Conservation (phyloP, 352 stramenopile species). For the Nannochloropsis limnetica region DNA sequence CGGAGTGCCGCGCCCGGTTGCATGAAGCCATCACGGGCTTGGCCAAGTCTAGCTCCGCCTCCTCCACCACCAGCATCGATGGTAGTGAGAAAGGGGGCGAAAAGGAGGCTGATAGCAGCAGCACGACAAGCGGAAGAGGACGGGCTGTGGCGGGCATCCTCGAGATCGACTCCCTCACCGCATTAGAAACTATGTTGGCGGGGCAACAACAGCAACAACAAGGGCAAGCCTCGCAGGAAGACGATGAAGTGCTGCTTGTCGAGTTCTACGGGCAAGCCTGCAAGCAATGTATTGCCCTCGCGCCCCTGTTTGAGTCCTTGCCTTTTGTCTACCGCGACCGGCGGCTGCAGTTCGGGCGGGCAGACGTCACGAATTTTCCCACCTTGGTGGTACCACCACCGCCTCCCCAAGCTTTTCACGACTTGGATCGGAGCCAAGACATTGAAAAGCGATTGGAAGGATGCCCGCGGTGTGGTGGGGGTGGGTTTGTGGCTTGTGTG, state of each 20-base stretch:
- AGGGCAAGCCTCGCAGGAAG: not conserved
- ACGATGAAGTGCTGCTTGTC: conserved; percentile 12
- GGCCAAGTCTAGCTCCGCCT: not conserved
- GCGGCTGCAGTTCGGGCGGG: conserved; percentile 11
- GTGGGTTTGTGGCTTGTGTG: not conserved
- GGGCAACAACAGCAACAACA: not conserved
- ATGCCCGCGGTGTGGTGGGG: not conserved
- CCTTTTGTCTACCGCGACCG: conserved; percentile 6
- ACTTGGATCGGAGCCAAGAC: conserved; percentile 23
- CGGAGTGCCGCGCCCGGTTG: conserved; percentile 11
- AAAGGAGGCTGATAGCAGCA: not conserved
- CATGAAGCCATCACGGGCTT: not conserved
- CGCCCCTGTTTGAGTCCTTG: conserved; percentile 19
- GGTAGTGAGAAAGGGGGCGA: not conserved
- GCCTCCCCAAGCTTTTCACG: not conserved
- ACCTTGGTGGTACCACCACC: conserved; percentile 15
- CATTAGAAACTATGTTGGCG: not conserved
- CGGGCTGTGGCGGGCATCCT: not conserved
- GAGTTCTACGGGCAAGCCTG: not conserved
- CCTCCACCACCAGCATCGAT: not conserved
- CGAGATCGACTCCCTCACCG: not conserved
- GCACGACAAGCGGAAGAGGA: not conserved
- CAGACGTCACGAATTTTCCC: conserved; percentile 16
- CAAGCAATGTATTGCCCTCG: conserved; percentile 10
- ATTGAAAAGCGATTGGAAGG: not conserved